Conservation (phyloP, 805 yeast species). For the Saccharomyces eubayanus region DNA sequence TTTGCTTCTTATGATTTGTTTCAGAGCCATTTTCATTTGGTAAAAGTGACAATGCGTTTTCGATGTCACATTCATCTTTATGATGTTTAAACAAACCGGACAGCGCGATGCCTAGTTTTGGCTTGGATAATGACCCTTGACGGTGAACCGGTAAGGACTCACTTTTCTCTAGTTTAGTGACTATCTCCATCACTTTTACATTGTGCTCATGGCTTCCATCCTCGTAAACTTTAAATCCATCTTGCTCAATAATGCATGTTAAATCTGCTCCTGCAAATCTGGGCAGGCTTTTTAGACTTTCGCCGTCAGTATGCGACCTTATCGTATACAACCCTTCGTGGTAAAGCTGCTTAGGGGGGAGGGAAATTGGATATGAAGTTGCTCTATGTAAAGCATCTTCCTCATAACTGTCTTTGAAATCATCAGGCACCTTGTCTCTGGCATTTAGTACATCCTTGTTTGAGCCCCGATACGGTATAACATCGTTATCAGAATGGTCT, state of each 20-base stretch:
- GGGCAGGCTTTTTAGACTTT: conserved; percentile 5
- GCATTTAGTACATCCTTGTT: not conserved
- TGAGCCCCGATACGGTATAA: not conserved
- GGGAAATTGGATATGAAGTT: not conserved
- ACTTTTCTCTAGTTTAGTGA: conserved; percentile 7
- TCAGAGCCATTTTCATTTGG: conserved; percentile 12
- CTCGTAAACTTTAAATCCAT: conserved; percentile 19
- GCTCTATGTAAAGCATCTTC: not conserved
- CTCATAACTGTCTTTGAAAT: not conserved
- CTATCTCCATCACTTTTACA: conserved; percentile 16
- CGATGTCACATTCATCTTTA: conserved; percentile 16
- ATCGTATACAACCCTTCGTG: not conserved
- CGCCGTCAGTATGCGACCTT: not conserved
- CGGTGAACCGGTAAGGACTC: conserved; percentile 5
- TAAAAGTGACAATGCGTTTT: conserved; percentile 17
- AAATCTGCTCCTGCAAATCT: conserved; percentile 9
- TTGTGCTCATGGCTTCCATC: conserved; percentile 25
- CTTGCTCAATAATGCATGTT: conserved; percentile 14
- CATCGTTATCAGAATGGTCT: not conserved
- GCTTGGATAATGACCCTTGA: conserved; percentile 7
- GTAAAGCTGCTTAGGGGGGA: not conserved
- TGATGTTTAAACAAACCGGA: conserved; percentile 19
- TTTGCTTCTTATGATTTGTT: conserved; percentile 3
- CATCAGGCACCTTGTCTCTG: not conserved
- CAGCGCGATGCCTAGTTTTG: conserved; percentile 16